phyloP scores from a whole-genome alignment of 1,284 basidiomycete genomes.

The Ceratobasidium papillatum region DNA sequence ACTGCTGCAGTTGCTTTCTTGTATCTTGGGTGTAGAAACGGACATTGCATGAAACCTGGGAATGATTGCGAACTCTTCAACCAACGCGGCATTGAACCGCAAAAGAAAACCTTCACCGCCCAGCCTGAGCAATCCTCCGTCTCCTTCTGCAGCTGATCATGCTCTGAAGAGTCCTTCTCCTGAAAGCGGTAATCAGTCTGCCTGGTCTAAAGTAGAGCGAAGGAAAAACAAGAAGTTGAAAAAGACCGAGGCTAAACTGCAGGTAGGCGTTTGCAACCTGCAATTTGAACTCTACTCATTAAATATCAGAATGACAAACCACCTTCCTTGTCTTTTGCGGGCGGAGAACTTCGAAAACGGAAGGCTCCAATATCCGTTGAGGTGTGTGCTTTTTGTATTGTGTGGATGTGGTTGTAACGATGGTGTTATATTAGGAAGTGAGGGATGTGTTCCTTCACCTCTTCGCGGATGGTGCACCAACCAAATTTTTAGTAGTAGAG shows the following conservation, averaged over 20 bases:
- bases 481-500: conserved; percentile 84
- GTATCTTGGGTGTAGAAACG: not conserved
- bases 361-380: conserved; percentile 77
- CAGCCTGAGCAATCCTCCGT: conserved; percentile 36
- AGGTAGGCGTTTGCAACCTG: conserved; percentile 56
- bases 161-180: not conserved
- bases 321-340: conserved; percentile 82
- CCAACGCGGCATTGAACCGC: conserved; percentile 24
- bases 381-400: conserved; percentile 57
- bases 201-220: conserved; percentile 80
- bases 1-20: conserved; percentile 6
- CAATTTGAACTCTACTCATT: conserved; percentile 16
- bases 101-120: conserved; percentile 38
- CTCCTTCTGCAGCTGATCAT: conserved; percentile 15
- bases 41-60: not conserved
- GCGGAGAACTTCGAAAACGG: conserved; percentile 73
- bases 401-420: conserved; percentile 10
- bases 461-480: conserved; percentile 79
- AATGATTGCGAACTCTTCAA: conserved; percentile 3
- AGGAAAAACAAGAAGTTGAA: conserved; percentile 77
- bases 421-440: conserved; percentile 67
- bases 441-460: conserved; percentile 84
- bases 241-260: conserved; percentile 64
- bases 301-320: conserved; percentile 59
- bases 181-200: conserved; percentile 51